Percentiles rank a stretch among this genome's conserved stretches.
Evolutionary conservation across 2,329 filamentous ascomycete genomes (phyloP).

Genomic region (Anthostomella pinea): DNA sequence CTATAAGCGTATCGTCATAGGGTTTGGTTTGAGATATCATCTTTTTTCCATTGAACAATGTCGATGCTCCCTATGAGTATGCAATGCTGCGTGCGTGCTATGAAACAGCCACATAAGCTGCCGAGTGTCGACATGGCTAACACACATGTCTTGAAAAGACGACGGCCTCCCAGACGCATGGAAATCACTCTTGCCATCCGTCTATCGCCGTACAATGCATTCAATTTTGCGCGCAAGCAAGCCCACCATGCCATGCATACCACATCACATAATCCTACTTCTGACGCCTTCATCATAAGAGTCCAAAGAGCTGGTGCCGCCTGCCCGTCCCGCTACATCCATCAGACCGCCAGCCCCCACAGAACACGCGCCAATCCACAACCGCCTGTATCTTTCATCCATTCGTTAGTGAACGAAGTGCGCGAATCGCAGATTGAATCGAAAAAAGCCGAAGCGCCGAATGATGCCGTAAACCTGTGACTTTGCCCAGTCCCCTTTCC

Average conservation of each 20-base stretch:
- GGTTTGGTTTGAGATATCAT: no score
- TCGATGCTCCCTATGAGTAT: no score
- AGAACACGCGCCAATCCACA: no score
- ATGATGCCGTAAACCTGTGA: constrained; percentile 29
- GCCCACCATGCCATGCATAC: no score
- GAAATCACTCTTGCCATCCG: constrained; percentile 10
- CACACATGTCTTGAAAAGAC: no score
- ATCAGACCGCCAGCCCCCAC: constrained; percentile 9
- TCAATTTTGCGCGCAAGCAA: constrained; percentile 9
- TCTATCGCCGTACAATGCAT: constrained; percentile 19
- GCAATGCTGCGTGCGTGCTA: no score
- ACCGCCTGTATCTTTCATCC: constrained; percentile 13
- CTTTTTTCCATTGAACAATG: no score
- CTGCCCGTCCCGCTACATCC: no score
- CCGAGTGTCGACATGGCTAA: constrained; percentile 4
- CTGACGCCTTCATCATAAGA: no score
- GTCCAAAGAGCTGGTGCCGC: no score
- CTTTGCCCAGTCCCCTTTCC: constrained; percentile 29
- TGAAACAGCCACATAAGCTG: constrained; percentile 12
- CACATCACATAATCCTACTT: no score
- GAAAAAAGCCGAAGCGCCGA: constrained; percentile 27
- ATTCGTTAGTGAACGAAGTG: constrained; percentile 8
- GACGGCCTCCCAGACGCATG: background rate
- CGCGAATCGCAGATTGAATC: constrained; percentile 19
- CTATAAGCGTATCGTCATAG: no score